phyloP scores from a whole-genome alignment of 1,284 basidiomycete genomes.

The Chondrostereum purpureum region DNA sequence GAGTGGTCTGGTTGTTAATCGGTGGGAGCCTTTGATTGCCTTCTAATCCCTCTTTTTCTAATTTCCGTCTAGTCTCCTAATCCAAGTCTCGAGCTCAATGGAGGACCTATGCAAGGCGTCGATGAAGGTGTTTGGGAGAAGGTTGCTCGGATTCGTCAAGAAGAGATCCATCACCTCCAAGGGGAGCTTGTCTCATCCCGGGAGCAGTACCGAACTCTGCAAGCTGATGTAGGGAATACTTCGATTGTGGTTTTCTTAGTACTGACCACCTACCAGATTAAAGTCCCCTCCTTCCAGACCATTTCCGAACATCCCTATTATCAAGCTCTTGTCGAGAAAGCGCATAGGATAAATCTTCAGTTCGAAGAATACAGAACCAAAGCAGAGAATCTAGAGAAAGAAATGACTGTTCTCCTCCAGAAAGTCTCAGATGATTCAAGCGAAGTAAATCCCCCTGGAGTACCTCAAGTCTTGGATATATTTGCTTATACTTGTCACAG shows the following conservation, averaged over 20 bases:
- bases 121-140: conserved; percentile 28
- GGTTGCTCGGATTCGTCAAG: conserved; percentile 32
- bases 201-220: conserved; percentile 33
- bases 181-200: conserved; percentile 35
- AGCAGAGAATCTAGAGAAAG: conserved; percentile 10
- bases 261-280: conserved; percentile 29
- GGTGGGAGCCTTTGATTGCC: conserved; percentile 48
- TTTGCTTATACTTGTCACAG: not conserved
- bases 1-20: conserved; percentile 57
- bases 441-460: no score
- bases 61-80: conserved; percentile 31
- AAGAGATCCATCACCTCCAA: conserved; percentile 39
- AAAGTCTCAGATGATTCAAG: not conserved
- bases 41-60: conserved; percentile 35
- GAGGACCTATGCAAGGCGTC: conserved; percentile 19
- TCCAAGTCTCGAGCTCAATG: conserved; percentile 20
- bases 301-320: conserved; percentile 43
- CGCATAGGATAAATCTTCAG: conserved; percentile 33
- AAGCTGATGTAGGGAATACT: conserved; percentile 41
- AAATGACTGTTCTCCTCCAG: not conserved
- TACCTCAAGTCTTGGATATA: not conserved
- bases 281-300: conserved; percentile 35
- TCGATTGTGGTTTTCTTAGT: not conserved
- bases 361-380: conserved; percentile 32
- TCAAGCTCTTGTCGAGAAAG: conserved; percentile 39